Evolutionary conservation across 176 grass and related monocot genomes (phyloP).

Genomic region (Ampelocalamus luodianensis): DNA sequence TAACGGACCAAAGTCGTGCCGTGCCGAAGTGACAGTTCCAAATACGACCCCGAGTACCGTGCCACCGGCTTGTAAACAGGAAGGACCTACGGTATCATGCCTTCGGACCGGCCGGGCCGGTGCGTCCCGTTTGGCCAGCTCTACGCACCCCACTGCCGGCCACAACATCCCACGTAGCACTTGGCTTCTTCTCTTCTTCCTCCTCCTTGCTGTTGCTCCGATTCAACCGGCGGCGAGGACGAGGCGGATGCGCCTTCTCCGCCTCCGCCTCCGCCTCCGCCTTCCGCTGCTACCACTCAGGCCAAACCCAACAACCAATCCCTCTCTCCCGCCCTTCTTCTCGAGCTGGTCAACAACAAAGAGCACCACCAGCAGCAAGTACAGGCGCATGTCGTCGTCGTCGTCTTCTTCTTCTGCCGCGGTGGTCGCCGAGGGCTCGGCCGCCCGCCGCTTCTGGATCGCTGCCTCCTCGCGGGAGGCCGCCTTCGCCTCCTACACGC

Average conservation of each 20-base stretch:
- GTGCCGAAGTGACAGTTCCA: no score
- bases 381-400: constrained; percentile 38
- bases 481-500: constrained; percentile 72
- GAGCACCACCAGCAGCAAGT: neutral
- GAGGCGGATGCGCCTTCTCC: constrained; percentile 32
- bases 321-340: neutral
- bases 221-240: constrained; percentile 16
- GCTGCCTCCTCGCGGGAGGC: constrained; percentile 68
- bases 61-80: no score
- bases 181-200: neutral
- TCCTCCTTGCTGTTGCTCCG: neutral
- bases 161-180: no score
- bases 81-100: no score
- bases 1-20: no score
- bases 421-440: constrained; percentile 68
- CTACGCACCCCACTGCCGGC: no score
- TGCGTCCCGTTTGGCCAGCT: no score
- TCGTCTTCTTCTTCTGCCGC: constrained; percentile 41
- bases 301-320: neutral
- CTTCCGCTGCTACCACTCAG: constrained; percentile 39
- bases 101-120: no score
- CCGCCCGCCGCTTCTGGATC: constrained; percentile 84
- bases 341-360: neutral
- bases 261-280: constrained; percentile 34
- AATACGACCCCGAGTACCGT: no score